Evolutionary conservation across 495 filamentous ascomycete genomes (phyloP).

Genomic region (Talaromyces trachyspermus): DNA sequence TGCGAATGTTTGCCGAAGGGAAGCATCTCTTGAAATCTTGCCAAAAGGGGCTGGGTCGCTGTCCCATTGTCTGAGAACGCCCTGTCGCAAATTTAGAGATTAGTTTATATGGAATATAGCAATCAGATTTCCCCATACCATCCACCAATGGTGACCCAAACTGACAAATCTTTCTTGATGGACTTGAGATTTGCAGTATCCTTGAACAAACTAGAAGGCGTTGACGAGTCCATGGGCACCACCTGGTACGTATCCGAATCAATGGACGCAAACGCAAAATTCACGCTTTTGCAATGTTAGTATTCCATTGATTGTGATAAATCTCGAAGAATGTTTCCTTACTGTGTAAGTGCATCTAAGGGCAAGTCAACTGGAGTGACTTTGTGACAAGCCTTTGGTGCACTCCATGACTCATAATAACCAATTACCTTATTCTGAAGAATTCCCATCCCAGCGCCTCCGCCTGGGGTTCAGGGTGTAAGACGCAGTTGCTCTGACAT

Average conservation of each 20-base stretch:
- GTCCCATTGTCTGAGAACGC: conserved; percentile 31
- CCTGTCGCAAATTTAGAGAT: not conserved
- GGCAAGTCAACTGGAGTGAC: conserved; percentile 11
- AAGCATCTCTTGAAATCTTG: conserved; percentile 10
- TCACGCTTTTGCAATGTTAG: conserved; percentile 19
- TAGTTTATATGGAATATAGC: too few species aligned
- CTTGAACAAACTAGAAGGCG: conserved; percentile 11
- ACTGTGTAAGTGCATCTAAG: conserved; percentile 1
- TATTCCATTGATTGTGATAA: too few species aligned
- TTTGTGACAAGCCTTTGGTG: conserved; percentile 6
- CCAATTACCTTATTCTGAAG: conserved; percentile 14
- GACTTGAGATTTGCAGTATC: conserved; percentile 22
- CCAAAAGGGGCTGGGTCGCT: conserved; percentile 23
- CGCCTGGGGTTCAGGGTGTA: conserved; percentile 5
- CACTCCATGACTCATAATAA: conserved; percentile 20
- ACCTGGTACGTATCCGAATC: conserved; percentile 18
- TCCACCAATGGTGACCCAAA: conserved; percentile 37
- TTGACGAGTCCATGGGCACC: conserved; percentile 13
- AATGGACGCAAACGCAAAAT: conserved; percentile 27
- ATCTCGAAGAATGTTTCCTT: not conserved
- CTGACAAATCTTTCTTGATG: conserved; percentile 20
- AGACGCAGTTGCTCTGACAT: conserved; percentile 19
- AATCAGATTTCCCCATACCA: too few species aligned
- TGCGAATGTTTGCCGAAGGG: conserved; percentile 10
- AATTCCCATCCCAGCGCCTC: conserved; percentile 1